Evolutionary conservation across 345 rosid genomes (phyloP).

Genomic region (Salix udensis): DNA sequence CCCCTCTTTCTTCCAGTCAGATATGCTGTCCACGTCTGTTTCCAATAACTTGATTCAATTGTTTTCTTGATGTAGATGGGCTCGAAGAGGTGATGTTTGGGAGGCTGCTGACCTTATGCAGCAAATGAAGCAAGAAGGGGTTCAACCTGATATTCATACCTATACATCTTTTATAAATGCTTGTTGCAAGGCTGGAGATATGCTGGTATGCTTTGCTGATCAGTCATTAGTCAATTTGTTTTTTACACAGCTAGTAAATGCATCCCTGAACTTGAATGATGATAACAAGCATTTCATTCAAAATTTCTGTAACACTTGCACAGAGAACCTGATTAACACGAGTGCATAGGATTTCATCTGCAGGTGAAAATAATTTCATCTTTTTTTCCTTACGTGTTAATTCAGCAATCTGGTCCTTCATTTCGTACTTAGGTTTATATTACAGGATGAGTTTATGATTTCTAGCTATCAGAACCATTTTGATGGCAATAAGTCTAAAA

Average conservation of each 20-base stretch:
- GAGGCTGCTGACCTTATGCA: conserved; percentile 95
- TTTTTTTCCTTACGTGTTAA: neutral
- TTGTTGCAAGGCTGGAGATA: conserved; percentile 94
- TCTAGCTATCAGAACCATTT: neutral
- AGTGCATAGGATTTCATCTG: neutral
- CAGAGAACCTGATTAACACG: neutral
- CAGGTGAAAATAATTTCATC: neutral
- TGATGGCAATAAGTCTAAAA: neutral
- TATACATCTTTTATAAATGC: conserved; percentile 93
- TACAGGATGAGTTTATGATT: neutral
- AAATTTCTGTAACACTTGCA: neutral
- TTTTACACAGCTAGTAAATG: neutral
- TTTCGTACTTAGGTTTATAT: neutral
- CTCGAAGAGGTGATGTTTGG: conserved; percentile 97
- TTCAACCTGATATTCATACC: conserved; percentile 83
- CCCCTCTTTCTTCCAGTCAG: neutral
- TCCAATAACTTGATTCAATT: neutral
- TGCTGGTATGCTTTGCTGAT: conserved; percentile 51
- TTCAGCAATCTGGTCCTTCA: neutral
- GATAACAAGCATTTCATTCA: neutral
- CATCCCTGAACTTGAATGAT: neutral
- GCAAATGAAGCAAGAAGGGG: conserved; percentile 84
- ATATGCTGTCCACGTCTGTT: neutral
- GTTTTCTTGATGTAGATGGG: conserved; percentile 56
- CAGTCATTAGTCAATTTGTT: neutral